Conservation (phyloP, 257 asterid genomes). For the Solanum appendiculatum region DNA sequence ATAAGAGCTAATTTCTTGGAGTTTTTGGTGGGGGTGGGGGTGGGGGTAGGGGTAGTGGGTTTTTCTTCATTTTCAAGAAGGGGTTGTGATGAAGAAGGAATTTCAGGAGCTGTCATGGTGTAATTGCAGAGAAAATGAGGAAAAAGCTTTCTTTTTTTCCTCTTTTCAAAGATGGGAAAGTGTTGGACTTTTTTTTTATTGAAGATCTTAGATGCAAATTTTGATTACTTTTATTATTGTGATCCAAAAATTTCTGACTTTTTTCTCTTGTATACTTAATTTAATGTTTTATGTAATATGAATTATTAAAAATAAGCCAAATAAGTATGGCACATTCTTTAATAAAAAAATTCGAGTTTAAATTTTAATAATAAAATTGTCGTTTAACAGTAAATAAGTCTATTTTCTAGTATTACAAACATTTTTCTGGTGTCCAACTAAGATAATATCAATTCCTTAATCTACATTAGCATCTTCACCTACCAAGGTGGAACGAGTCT, state of each 20-base stretch:
- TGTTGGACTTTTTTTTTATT: too few species aligned
- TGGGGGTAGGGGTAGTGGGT: background rate
- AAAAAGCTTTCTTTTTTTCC: too few species aligned
- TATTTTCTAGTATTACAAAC: too few species aligned
- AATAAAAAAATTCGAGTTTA: too few species aligned
- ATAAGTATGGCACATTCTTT: too few species aligned
- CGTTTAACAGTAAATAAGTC: too few species aligned
- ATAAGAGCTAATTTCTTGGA: slow-evolving; percentile 29
- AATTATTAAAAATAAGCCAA: too few species aligned
- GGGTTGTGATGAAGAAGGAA: background rate
- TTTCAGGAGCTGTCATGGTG: slow-evolving; percentile 2
- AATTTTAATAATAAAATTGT: too few species aligned
- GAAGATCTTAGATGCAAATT: background rate
- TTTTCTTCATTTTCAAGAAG: slow-evolving; percentile 16
- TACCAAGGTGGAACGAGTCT: accelerated
- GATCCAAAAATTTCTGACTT: background rate
- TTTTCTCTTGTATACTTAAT: too few species aligned
- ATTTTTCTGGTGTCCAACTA: background rate
- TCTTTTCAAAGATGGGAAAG: too few species aligned
- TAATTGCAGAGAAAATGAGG: too few species aligned
- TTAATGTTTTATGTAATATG: too few species aligned
- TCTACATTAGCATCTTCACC: background rate
- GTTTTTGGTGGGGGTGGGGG: background rate
- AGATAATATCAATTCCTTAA: background rate
- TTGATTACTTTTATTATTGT: background rate